A percentile compares a stretch with the other conserved stretches of the same genome.
phyloP scores from a whole-genome alignment of 2,329 filamentous ascomycete genomes.

The Aureobasidium sp. region DNA sequence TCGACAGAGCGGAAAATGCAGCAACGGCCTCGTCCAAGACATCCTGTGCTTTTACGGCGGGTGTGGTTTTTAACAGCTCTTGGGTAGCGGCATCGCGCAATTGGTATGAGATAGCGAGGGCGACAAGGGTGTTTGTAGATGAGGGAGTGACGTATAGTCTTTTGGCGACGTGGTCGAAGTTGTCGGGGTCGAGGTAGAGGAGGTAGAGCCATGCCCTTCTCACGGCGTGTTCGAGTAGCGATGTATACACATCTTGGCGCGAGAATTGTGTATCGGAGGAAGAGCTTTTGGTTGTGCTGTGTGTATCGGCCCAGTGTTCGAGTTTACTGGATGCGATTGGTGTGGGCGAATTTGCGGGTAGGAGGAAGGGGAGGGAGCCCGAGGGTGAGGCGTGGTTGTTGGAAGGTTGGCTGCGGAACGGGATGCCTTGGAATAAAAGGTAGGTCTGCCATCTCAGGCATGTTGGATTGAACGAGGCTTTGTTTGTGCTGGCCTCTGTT shows the following conservation, averaged over 20 bases:
- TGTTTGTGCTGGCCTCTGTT: constrained; percentile 50
- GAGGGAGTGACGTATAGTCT: constrained; percentile 62
- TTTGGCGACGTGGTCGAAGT: constrained; percentile 57
- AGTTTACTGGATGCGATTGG: constrained; percentile 56
- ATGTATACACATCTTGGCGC: constrained; percentile 63
- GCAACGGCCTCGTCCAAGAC: constrained; percentile 53
- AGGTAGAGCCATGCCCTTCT: constrained; percentile 82
- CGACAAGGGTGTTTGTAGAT: constrained; percentile 54
- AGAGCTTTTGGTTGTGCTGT: neutral
- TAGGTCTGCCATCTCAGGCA: constrained; percentile 98
- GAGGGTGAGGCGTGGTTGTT: constrained; percentile 91
- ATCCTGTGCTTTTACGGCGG: constrained; percentile 35
- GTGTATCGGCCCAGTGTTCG: constrained; percentile 52
- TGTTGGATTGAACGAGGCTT: constrained; percentile 79
- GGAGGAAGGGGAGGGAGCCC: constrained; percentile 79
- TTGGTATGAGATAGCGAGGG: constrained; percentile 53
- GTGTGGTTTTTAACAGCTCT: constrained; percentile 56
- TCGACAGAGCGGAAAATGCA: constrained; percentile 55
- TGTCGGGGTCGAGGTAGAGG: constrained; percentile 66
- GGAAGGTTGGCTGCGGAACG: constrained; percentile 60
- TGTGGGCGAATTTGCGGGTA: constrained; percentile 42
- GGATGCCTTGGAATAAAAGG: constrained; percentile 65
- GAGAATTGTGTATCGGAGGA: constrained; percentile 7
- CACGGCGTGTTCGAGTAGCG: constrained; percentile 68
- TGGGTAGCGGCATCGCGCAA: constrained; percentile 64